Conservation (phyloP, 495 filamentous ascomycete genomes). For the Tetracladium setigerum region DNA sequence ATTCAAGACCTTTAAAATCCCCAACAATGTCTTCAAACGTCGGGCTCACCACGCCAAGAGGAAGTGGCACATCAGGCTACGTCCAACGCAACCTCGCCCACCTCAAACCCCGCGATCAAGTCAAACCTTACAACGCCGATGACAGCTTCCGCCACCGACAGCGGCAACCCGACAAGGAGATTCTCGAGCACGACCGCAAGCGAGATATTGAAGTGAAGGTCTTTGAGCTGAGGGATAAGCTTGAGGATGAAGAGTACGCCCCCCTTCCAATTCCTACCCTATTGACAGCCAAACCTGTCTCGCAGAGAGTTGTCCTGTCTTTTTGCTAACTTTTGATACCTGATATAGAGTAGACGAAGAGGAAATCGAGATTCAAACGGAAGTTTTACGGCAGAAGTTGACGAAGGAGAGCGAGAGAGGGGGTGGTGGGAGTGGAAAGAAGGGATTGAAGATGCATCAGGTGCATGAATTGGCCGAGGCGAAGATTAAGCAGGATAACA, state of each 20-base stretch:
- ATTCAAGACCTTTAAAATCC: not conserved
- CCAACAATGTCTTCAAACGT: conserved; percentile 89
- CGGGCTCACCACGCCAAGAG: conserved; percentile 89
- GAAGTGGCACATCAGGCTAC: conserved; percentile 93
- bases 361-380: conserved; percentile 65
- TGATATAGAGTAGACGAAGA: conserved; percentile 58
- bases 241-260: conserved; percentile 79
- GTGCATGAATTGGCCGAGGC: conserved; percentile 94
- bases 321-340: not conserved
- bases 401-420: conserved; percentile 42
- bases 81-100: conserved; percentile 92
- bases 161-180: conserved; percentile 82
- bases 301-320: too few relatives aligned
- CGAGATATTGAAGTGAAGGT: conserved; percentile 87
- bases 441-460: conserved; percentile 76
- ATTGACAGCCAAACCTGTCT: not conserved
- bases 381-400: conserved; percentile 56
- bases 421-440: conserved; percentile 25
- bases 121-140: conserved; percentile 53
- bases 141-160: conserved; percentile 53
- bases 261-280: not conserved
- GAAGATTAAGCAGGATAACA: conserved; percentile 93
- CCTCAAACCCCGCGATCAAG: conserved; percentile 65
- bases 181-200: conserved; percentile 87
- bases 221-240: conserved; percentile 76